phyloP scores from a whole-genome alignment of 805 yeast species.

The Teunomyces barrocoloradensis region DNA sequence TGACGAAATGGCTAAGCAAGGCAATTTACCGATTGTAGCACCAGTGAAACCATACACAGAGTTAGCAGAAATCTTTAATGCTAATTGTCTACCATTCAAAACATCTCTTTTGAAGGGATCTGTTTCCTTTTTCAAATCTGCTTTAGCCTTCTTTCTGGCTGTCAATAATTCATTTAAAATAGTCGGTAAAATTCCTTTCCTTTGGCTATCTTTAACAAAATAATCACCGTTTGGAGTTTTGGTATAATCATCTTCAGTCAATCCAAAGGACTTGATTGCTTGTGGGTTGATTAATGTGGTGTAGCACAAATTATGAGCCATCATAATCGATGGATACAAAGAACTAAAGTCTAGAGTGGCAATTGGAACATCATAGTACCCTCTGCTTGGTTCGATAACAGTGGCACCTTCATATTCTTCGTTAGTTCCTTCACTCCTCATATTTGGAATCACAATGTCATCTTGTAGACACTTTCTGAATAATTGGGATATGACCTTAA shows the following conservation, averaged over 20 bases:
- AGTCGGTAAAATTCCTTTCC: constrained; percentile 89
- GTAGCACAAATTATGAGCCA: constrained; percentile 97
- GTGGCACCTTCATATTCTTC: constrained; percentile 99
- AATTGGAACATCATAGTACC: constrained; percentile 94
- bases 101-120: constrained; percentile 95
- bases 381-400: constrained; percentile 93
- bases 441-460: constrained; percentile 86
- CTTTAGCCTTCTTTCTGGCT: constrained; percentile 92
- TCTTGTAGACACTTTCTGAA: constrained; percentile 88
- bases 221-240: constrained; percentile 89
- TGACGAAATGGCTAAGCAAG: constrained; percentile 94
- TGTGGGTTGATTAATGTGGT: constrained; percentile 77
- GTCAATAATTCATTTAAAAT: constrained; percentile 82
- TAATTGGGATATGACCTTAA: constrained; percentile 92
- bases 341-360: constrained; percentile 98
- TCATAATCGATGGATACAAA: constrained; percentile 96
- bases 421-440: constrained; percentile 72
- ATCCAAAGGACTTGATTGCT: constrained; percentile 60
- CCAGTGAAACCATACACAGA: constrained; percentile 99
- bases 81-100: constrained; percentile 94
- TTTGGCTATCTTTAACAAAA: constrained; percentile 66
- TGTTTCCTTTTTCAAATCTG: constrained; percentile 84
- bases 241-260: constrained; percentile 75
- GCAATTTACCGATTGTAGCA: constrained; percentile 95
- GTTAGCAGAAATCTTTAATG: constrained; percentile 93